A percentile compares a stretch with the other conserved stretches of the same genome.
Evolutionary conservation across 1,139 yeast genomes (phyloP).

Genomic region (Lodderomyces metapsilosis): DNA sequence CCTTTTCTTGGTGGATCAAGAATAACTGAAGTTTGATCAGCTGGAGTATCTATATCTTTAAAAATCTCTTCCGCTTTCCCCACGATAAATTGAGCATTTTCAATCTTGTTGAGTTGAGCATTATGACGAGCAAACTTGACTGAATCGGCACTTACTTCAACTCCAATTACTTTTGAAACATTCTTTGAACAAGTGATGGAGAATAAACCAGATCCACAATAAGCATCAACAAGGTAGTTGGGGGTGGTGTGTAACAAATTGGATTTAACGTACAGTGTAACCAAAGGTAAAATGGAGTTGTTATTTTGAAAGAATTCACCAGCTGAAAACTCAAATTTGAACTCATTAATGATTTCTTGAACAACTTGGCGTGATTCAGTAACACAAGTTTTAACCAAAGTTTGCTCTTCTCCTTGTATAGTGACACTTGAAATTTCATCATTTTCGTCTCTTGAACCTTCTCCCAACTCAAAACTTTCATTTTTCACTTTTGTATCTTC

Average conservation of each 20-base stretch:
- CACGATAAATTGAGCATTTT: conserved; percentile 78
- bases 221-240: conserved; percentile 84
- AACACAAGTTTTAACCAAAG: conserved; percentile 47
- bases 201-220: conserved; percentile 95
- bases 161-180: conserved; percentile 85
- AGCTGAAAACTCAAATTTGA: conserved; percentile 81
- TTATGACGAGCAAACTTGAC: conserved; percentile 83
- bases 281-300: conserved; percentile 82
- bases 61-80: conserved; percentile 94
- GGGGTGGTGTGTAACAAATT: conserved; percentile 57
- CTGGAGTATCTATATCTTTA: conserved; percentile 68
- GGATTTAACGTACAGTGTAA: conserved; percentile 74
- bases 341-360: conserved; percentile 72
- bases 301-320: conserved; percentile 96
- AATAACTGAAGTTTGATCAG: conserved; percentile 78
- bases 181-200: conserved; percentile 81
- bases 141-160: conserved; percentile 89
- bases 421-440: conserved; percentile 31
- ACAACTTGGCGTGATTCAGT: conserved; percentile 79
- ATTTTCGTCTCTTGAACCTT: conserved; percentile 43
- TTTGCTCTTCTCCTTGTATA: conserved; percentile 21
- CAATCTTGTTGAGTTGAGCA: conserved; percentile 70
- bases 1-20: conserved; percentile 98
- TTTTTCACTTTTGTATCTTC: conserved; percentile 55
- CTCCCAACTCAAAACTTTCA: conserved; percentile 19